Evolutionary conservation across 163 green algal species (phyloP).

Genomic region (Volvox carteri): DNA sequence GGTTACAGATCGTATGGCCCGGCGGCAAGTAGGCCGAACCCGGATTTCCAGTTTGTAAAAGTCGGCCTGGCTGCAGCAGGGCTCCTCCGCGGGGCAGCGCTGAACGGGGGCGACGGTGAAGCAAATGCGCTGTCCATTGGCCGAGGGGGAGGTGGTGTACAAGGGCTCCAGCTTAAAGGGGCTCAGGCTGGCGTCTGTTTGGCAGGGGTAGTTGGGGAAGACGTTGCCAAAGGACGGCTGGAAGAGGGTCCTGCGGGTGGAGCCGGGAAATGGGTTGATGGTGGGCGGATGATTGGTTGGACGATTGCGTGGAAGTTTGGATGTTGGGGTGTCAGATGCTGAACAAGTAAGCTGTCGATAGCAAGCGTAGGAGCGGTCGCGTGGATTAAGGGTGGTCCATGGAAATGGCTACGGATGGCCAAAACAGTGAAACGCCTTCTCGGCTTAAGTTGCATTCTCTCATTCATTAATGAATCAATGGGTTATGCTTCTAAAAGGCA

Average conservation of each 20-base stretch:
- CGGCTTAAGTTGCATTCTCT: no score
- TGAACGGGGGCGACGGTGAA: slow-evolving; percentile 42
- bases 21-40: slow-evolving; percentile 31
- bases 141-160: slow-evolving; percentile 43
- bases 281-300: no score
- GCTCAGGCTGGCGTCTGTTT: slow-evolving; percentile 1
- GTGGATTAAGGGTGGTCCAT: no score
- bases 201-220: slow-evolving; percentile 20
- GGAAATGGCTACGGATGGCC: no score
- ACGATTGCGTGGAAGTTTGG: no score
- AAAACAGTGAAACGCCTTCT: no score
- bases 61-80: slow-evolving; percentile 34
- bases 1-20: slow-evolving; percentile 47
- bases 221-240: neutral
- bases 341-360: no score
- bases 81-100: slow-evolving; percentile 13
- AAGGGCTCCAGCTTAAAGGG: slow-evolving; percentile 32
- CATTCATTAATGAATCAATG: no score
- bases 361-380: no score
- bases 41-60: slow-evolving; percentile 54
- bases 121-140: slow-evolving; percentile 48
- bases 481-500: no score
- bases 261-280: no score
- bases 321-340: no score
- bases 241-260: slow-evolving; percentile 1